Base-by-base conservation (phyloP, 176 grass and related monocot genomes). In the Oryza meridionalis region DNA sequence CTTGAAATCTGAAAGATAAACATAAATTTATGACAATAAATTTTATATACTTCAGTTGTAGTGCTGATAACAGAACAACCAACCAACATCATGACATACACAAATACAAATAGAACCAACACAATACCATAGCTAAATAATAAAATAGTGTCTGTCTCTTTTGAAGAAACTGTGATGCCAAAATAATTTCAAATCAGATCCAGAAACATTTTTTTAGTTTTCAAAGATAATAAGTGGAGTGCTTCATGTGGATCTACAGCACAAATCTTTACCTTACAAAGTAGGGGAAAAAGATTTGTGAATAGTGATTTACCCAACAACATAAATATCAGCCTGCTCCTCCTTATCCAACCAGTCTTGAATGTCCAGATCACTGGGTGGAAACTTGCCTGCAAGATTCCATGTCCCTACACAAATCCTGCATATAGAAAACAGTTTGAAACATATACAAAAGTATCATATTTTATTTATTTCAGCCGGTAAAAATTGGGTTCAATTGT, bases 311-410 rank as follows among this genome's bases (percentile, higher is more conserved):
- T 97, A 97, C 95, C 95, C 95, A 25, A 94, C n/a, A 71, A 92
- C 90, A 82, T 93, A 97, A 55, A 97, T 88, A 88, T 94, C 92
- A 77, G 92, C 90, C 67, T 85, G 86, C 69, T 92, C 84, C 69
- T 94, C 81, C 80, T 70, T 88, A 75, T 87, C 82, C 72, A 97
- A 73, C 95, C 90, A 97, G 66, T 81, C 68, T 47, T 73, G 76
- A 80, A 97, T 82, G 49, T 94, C 67, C 33, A 93, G 74, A 29
- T 85, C 82, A 65, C 66, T 81, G 37, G 92, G 75, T 80, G 95
- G 95, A 89, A 79, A 53, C 84, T 73, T 92, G 19, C 95, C 95
- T 77, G 86, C 95, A 77, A 90, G 86, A 85, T 97, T 97, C 95
- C 95, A 94, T 75, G 92, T 97, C 24, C 92, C 88, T 53, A 90